Base-by-base conservation (phyloP, 2,329 filamentous ascomycete genomes). In the Alternaria sp. region DNA sequence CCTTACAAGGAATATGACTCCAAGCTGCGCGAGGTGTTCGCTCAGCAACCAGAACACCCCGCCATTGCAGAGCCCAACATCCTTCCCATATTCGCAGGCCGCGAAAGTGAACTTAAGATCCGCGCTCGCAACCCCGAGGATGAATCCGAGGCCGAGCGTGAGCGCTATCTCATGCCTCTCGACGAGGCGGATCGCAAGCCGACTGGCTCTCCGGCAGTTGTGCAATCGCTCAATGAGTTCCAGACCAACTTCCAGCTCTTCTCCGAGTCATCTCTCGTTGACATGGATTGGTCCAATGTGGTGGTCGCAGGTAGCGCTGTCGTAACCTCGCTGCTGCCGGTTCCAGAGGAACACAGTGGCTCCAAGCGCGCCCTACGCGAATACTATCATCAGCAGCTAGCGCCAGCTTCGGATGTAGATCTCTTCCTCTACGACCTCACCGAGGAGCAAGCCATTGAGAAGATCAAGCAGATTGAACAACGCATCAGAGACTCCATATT, bases 401-500 rank as follows among this genome's bases (percentile, higher is more conserved):
- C 91, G 11, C 93, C 93, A 0, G 92, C 93, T 1, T 95, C 92
- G 5, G 93, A 97, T 77, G 91, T 97, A 10, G 93, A 96, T 76
- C 84, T 97, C 3, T 97, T 97, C 76, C 81, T 97, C 28, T 95
- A 96, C 72, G 93, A 90, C 0, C 84, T 96, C 65, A 89, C 85
- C 9, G 91, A 96, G 71, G 88, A 93, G 51, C 83, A 94, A 74
- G 93, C 91, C 1, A 83, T 93, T 17, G 89, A 93, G 73, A 96
- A 96, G 83, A 96, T 96, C 79, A 90, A 91, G 74, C 84, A 92
- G 68, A 95, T 97, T 63, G 93, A 97, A 77, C 81, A 84, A 21
- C 85, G 84, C n/a, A 86, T 97, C 68, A 88, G 88, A 47, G 91
- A 96, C 79, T 89, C 91, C 4, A 90, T 96, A 57, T 83, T 96